Evolutionary conservation across 768 basidiomycete species (phyloP).

Genomic region (Saitozyma podzolica): DNA sequence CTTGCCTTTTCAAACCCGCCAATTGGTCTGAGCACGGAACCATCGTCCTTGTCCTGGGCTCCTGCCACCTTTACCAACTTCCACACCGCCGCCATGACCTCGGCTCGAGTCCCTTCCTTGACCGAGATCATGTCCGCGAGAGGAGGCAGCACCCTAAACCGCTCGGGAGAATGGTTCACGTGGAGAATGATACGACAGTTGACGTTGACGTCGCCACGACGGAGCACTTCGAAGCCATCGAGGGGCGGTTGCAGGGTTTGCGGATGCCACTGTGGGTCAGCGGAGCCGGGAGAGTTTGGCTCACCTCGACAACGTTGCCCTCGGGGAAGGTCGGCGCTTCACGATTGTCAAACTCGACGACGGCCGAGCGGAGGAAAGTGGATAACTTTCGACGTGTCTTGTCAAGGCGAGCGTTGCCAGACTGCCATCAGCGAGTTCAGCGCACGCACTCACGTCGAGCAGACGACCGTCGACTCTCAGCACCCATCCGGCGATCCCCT

Average conservation of each 20-base stretch:
- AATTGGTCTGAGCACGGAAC: conserved; percentile 39
- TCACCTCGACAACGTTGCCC: conserved; percentile 84
- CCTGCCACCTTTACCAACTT: conserved; percentile 89
- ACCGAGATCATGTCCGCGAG: conserved; percentile 67
- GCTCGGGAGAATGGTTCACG: conserved; percentile 81
- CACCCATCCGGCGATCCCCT: conserved; percentile 85
- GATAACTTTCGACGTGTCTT: conserved; percentile 70
- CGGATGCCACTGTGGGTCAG: conserved; percentile 50
- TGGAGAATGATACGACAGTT: conserved; percentile 81
- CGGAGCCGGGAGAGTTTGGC: conserved; percentile 41
- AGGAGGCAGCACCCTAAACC: conserved; percentile 75
- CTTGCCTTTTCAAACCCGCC: conserved; percentile 49
- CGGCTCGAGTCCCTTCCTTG: conserved; percentile 79
- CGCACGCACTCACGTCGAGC: conserved; percentile 56
- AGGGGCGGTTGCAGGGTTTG: conserved; percentile 56
- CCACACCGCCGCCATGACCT: conserved; percentile 82
- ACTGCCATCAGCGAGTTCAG: conserved; percentile 22
- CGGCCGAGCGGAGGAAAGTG: conserved; percentile 75
- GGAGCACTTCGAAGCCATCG: conserved; percentile 82
- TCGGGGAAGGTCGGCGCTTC: conserved; percentile 79
- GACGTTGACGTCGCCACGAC: conserved; percentile 75
- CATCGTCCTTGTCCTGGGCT: conserved; percentile 58
- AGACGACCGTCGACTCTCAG: conserved; percentile 84
- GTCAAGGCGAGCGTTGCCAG: conserved; percentile 49
- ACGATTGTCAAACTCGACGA: conserved; percentile 77